Base-by-base conservation (phyloP, 1,284 basidiomycete species). In the Fomitopsis schrenkii region DNA sequence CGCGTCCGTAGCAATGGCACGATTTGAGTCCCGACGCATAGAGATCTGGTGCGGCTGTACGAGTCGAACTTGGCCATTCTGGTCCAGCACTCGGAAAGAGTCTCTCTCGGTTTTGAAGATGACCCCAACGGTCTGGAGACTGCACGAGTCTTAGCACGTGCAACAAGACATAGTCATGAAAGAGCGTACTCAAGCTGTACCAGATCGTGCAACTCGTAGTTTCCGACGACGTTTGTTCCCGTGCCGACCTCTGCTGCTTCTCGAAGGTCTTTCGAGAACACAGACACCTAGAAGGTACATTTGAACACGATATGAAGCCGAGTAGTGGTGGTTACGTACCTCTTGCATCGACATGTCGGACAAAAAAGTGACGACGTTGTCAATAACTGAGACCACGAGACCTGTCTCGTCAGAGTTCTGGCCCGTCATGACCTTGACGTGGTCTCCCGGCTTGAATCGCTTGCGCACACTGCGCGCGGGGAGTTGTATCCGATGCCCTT, bases 331-430 rank as follows among this genome's bases (percentile, higher is more conserved):
- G 35, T 15, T 26, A 48, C 63, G 45, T 44, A 70, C 93, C 84
- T 99, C 96, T 72, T 94, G 90, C 83, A 96, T 90, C 5, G 92
- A 92, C 86, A 98, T 91, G 74, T 98, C 97, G n/a, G 94, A 97
- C 66, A 98, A 79, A 80, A 99, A 96, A 0, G 97, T 98, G 14
- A 98, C 94, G 9, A 97, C 85, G 66, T 95, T 95, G 63, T 93
- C 91, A 30, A 91, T 82, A 22, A 98, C 92, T 36, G 94, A 91
- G 48, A 99, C 92, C 26, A 99, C 96, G 69, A 99, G 83, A 80
- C 97, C 97, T 6, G 95, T 97, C 77, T 98, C 95, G 70, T 97
- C 94, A 9, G 87, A 85, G 71, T 98, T 98, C 77, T 96, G 91
- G 28, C 97, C 97, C 7, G 89, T 84, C 86, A 98, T 95, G 62